These are phyloP conservation scores for Ceratobasidium sp. DNA, from an alignment of 1,284 basidiomycete genomes.

Conservation along the genomic window DNA sequence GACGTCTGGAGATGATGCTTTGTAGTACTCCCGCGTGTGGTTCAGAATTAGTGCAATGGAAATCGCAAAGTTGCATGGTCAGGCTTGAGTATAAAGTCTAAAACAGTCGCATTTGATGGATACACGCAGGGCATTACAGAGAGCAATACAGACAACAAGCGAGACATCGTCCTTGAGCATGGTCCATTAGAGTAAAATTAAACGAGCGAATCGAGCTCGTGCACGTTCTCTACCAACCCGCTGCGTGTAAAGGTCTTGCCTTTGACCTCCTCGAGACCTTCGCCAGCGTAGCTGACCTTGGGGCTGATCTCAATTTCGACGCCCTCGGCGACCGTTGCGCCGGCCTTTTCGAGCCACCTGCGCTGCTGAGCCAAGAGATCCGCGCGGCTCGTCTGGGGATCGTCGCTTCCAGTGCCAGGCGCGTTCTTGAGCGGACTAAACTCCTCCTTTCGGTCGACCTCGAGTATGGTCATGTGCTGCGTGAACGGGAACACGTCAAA, in stretches of 20 bases:
- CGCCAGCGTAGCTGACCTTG: constrained; percentile 89
- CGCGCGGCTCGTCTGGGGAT: constrained; percentile 88
- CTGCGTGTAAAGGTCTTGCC: constrained; percentile 76
- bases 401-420: constrained; percentile 93
- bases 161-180: constrained; percentile 21
- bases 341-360: constrained; percentile 85
- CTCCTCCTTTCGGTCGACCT: constrained; percentile 90
- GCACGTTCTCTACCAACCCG: constrained; percentile 64
- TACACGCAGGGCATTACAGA: constrained; percentile 68
- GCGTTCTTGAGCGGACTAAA: constrained; percentile 99
- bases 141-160: constrained; percentile 49
- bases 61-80: constrained; percentile 13
- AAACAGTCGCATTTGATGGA: constrained; percentile 13
- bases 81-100: background rate
- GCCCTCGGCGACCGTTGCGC: constrained; percentile 76
- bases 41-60: background rate
- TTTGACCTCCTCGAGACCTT: constrained; percentile 84
- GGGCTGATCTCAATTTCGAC: constrained; percentile 95
- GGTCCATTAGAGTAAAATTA: constrained; percentile 49
- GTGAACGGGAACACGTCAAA: constrained; percentile 99
- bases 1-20: constrained; percentile 12
- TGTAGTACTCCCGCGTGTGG: background rate
- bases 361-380: constrained; percentile 93
- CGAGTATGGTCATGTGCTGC: constrained; percentile 85
- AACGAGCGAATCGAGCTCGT: constrained; percentile 66